Percentiles rank a stretch among this genome's conserved stretches.
phyloP scores from a whole-genome alignment of 805 yeast genomes.

The Barnettozyma californica region DNA sequence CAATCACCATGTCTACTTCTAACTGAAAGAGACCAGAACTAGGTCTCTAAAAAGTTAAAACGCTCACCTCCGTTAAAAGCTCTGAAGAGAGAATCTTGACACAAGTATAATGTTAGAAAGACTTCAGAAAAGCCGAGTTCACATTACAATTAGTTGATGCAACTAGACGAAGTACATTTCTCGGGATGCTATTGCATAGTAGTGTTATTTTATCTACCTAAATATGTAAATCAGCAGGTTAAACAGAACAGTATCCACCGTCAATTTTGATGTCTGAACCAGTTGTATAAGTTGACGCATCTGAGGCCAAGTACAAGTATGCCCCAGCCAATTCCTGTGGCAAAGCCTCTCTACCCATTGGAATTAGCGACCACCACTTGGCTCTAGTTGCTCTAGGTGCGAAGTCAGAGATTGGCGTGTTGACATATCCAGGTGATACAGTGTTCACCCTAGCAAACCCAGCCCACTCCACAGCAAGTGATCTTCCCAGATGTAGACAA shows the following conservation, averaged over 20 bases:
- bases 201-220: too few relatives aligned
- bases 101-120: too few relatives aligned
- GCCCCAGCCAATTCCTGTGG: slow-evolving; percentile 78
- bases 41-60: too few relatives aligned
- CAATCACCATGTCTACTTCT: too few relatives aligned
- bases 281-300: slow-evolving; percentile 74
- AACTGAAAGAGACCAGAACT: too few relatives aligned
- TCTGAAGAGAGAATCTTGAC: too few relatives aligned
- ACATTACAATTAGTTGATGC: too few relatives aligned
- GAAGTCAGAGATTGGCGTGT: not conserved
- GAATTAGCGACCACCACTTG: slow-evolving; percentile 48
- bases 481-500: not conserved
- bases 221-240: too few relatives aligned
- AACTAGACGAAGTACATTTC: too few relatives aligned
- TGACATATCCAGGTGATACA: not conserved
- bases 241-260: slow-evolving; percentile 55
- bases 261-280: slow-evolving; percentile 75
- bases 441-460: not conserved
- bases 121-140: too few relatives aligned
- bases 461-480: not conserved
- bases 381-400: slow-evolving; percentile 39
- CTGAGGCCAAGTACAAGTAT: slow-evolving; percentile 71
- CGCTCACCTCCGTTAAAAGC: too few relatives aligned
- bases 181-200: too few relatives aligned
- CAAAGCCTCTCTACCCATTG: slow-evolving; percentile 70